A percentile compares a stretch with the other conserved stretches of the same genome.
These are phyloP conservation scores for Isoetes taiwanensis DNA, from an alignment of 75 land plant species.

Conservation along the genomic window DNA sequence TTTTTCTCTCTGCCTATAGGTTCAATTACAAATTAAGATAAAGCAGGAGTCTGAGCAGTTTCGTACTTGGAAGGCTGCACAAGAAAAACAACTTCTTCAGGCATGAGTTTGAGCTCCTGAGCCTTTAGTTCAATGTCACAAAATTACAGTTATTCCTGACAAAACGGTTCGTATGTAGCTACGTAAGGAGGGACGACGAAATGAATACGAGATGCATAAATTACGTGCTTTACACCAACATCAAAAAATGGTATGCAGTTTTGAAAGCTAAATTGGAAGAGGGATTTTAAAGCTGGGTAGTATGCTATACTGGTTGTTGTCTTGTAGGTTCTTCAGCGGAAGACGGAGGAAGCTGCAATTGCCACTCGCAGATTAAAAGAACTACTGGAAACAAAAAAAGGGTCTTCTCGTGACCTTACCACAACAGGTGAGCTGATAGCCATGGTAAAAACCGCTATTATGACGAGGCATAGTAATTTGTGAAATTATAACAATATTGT, in stretches of 20 bases:
- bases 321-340: conserved; percentile 6
- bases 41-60: conserved; percentile 5
- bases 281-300: neutral
- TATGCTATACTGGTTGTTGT: neutral
- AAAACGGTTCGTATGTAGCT: neutral
- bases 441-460: too few species aligned
- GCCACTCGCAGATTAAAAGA: conserved; percentile 1
- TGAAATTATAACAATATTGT: too few species aligned
- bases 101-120: neutral
- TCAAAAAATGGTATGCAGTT: neutral
- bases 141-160: neutral
- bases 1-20: too few species aligned
- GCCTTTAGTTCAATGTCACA: neutral
- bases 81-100: conserved; percentile 1
- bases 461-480: too few species aligned
- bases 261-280: too few species aligned
- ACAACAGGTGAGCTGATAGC: too few species aligned
- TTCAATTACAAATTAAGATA: neutral
- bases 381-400: neutral
- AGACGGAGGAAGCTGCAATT: conserved; percentile 9
- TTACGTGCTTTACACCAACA: conserved; percentile 1
- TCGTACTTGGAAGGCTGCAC: conserved; percentile 1
- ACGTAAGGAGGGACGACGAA: neutral
- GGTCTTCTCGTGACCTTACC: too few species aligned
- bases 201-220: conserved; percentile 8